phyloP scores from a whole-genome alignment of 352 stramenopile genomes.

The Phytopythium sindhum region DNA sequence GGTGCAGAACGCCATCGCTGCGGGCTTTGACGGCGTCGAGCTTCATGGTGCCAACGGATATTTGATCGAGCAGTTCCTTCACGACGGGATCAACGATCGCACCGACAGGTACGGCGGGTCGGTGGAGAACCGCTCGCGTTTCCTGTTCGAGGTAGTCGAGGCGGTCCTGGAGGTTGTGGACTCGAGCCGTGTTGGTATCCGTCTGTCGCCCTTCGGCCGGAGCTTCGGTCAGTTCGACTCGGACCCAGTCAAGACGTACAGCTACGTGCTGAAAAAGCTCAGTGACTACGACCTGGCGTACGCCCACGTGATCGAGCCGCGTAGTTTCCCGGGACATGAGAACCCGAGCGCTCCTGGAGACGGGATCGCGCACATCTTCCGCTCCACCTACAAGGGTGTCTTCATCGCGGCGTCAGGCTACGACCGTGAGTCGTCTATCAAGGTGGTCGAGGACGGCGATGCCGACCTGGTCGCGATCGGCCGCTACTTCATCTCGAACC shows the following conservation, averaged over 20 bases:
- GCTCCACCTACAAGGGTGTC: constrained; percentile 49
- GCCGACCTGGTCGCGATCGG: constrained; percentile 58
- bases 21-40: constrained; percentile 86
- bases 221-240: constrained; percentile 29
- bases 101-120: constrained; percentile 78
- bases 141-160: constrained; percentile 66
- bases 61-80: constrained; percentile 85
- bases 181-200: constrained; percentile 22
- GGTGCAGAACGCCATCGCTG: constrained; percentile 43
- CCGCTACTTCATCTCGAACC: constrained; percentile 59
- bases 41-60: constrained; percentile 88
- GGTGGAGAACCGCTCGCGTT: constrained; percentile 67
- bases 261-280: constrained; percentile 18
- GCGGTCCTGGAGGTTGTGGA: constrained; percentile 20
- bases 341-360: constrained; percentile 16
- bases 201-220: constrained; percentile 21
- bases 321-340: constrained; percentile 22
- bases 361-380: constrained; percentile 32
- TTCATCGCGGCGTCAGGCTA: constrained; percentile 12
- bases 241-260: constrained; percentile 32
- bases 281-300: constrained; percentile 34
- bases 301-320: constrained; percentile 47
- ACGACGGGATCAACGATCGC: constrained; percentile 60
- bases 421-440: constrained; percentile 28
- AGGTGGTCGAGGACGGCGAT: constrained; percentile 33